Evolutionary conservation across 257 asterid genomes (phyloP), one percentile per base, ranked within the genome.

Genomic region (Nicotiana undulata): DNA sequence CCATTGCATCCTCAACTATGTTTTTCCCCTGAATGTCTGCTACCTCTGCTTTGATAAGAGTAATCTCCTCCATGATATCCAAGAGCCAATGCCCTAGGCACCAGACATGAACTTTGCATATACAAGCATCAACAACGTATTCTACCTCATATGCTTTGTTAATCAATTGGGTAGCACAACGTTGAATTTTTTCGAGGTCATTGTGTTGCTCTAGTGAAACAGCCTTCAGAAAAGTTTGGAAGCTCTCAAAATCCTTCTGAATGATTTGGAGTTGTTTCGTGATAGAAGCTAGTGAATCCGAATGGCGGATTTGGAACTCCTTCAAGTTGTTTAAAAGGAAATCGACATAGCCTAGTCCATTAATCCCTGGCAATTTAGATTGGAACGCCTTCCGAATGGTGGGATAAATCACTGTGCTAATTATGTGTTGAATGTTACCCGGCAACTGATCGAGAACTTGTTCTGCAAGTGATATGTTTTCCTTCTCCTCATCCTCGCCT

Each of bases 111-210:
- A 31, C 15, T 22, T 58, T 72, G 55, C n/a, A 17, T 13, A 79
- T 67, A 79, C 68, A 83, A 5, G 83, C 79, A 72, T 49, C 55
- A 65, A 83, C 16, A 13, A 84, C 26, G 55, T 80, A 82, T 22
- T 84, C 85, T n/a, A 82, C 83, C 68, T 83, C 83, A 81, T 77
- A 72, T 28, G 83, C 81, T 32, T 66, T 66, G 28, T 2, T 26
- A 18, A 34, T 66, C 75, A 66, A 18, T 34, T 17, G 53, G 4
- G 52, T 34, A 34, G 29, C 75, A 34, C 17, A 66, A 18, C 10
- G 29, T 34, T 66, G 75, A 17, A 10, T 9, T 18, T 37, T 4
- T 0, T 20, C 29, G 6, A 20, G 15, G 15, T 5, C 12, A 37
- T 13, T 20, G n/a, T 40, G 56, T 10, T 10, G n/a, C 76, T 0